These are phyloP conservation scores for Axilococcus clingmanii DNA, from an alignment of 139 green algal genomes.

Conservation along the genomic window DNA sequence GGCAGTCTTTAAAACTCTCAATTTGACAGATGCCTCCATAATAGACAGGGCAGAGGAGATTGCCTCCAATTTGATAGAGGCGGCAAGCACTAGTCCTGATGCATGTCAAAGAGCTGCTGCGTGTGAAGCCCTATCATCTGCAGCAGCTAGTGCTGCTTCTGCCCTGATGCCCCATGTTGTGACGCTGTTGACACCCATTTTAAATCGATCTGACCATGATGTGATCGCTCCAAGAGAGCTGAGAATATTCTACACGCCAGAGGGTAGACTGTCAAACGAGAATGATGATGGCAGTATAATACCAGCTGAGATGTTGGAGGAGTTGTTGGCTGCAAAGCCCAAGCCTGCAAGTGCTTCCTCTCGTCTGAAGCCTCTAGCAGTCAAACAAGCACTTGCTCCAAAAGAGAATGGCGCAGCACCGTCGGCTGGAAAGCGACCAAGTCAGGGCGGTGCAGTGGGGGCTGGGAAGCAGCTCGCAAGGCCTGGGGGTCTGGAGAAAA, in stretches of 20 bases:
- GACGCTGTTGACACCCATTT: slow-evolving; percentile 13
- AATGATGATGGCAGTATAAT: slow-evolving; percentile 20
- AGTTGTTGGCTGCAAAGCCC: slow-evolving; percentile 13
- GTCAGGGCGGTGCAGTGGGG: not conserved
- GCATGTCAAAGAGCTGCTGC: slow-evolving; percentile 27
- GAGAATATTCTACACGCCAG: slow-evolving; percentile 50
- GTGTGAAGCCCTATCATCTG: slow-evolving; percentile 33
- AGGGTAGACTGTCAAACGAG: slow-evolving; percentile 21
- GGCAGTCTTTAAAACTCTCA: not conserved
- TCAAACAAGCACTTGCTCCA: not conserved
- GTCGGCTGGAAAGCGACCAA: not conserved
- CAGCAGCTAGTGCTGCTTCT: slow-evolving; percentile 27
- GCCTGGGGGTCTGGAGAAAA: slow-evolving; percentile 4
- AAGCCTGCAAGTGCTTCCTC: not conserved
- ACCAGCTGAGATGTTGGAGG: slow-evolving; percentile 18
- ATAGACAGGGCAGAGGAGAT: not conserved
- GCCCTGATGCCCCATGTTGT: slow-evolving; percentile 30
- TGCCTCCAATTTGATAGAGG: not conserved
- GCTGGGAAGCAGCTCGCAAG: not conserved
- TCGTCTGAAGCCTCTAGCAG: slow-evolving; percentile 2
- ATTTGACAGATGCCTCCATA: not conserved
- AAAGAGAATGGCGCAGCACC: not conserved
- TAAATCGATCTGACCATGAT: slow-evolving; percentile 41
- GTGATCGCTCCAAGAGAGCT: slow-evolving; percentile 36
- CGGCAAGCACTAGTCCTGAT: not conserved